Base-by-base conservation (phyloP, 208 protist genomes). In the Lotmaria passim region DNA sequence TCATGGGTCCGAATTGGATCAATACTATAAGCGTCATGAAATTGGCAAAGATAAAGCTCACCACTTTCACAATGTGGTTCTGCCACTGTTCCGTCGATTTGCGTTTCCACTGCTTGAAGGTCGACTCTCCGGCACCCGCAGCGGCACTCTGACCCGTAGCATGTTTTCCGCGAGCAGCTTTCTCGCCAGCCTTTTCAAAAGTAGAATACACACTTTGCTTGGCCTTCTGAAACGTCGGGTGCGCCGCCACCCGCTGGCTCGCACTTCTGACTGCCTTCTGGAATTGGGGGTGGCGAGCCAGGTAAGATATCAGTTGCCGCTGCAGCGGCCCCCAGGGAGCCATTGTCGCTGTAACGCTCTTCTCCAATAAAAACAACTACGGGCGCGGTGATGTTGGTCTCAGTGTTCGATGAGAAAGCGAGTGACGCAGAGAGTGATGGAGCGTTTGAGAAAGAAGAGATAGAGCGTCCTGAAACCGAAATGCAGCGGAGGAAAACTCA, bases 41-140 rank as follows among this genome's bases (percentile, higher is more conserved):
- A 67, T 95, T 93, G 0, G 83, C 83, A 44, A 73, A 69, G 31
- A 93, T 62, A 62, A 95, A 95, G 28, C 78, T 79, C 30, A 83
- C 30, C 4, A 76, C 43, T 15, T 58, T 30, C 2, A 51, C 43
- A 50, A 73, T 79, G 28, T 79, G 53, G 36, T 71, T 52, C 3
- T 79, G 69, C 77, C 75, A 85, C 23, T 34, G 30, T 8, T 67
- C 19, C 8, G 51, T 5, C 2, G 59, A 38, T 28, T 65, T 69
- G 15, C 44, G 60, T 43, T 66, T 69, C 63, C 77, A 69, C 28
- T 36, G n/a, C 19, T 66, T 51, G 21, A 83, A 70, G 11, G 21
- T 63, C 3, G 52, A 69, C 30, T 64, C 59, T 14, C 44, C 17
- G 6, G 26, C 64, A 50, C 26, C 47, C 12, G 38, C 23, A 2